Percentiles rank a stretch among this genome's conserved stretches.
Conservation (phyloP, 148 eudicot species). For the Rhododendron williamsianum region DNA sequence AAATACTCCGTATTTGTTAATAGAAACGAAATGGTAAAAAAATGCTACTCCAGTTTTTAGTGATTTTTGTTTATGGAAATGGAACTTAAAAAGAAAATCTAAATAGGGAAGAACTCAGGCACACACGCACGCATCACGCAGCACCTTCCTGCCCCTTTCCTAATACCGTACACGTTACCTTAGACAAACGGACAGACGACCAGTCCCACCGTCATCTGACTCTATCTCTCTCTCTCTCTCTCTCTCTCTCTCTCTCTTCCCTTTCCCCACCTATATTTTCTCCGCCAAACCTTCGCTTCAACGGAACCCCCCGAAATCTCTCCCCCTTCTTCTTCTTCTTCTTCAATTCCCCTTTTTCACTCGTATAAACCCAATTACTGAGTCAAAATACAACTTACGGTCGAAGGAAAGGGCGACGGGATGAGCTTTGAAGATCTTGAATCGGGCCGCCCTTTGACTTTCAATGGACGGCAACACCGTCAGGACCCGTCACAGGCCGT, state of each 20-base stretch:
- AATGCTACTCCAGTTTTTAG: too few species aligned
- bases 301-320: not conserved
- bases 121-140: not conserved
- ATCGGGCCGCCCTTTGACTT: conserved; percentile 27
- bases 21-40: too few species aligned
- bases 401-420: not conserved
- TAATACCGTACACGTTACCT: conserved; percentile 1
- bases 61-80: too few species aligned
- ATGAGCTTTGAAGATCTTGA: conserved; percentile 56
- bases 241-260: not conserved
- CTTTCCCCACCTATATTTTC: not conserved
- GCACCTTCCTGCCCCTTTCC: not conserved
- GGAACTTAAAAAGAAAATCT: too few species aligned
- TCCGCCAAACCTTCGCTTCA: conserved; percentile 5
- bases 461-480: conserved; percentile 2
- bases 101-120: too few species aligned
- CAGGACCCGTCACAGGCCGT: conserved; percentile 43
- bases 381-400: conserved; percentile 4
- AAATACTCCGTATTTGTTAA: too few species aligned
- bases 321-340: not conserved
- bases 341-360: not conserved
- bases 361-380: too few species aligned
- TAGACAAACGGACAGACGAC: not conserved
- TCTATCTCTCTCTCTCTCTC: not conserved
- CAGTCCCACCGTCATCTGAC: not conserved